phyloP scores from a whole-genome alignment of 1,284 basidiomycete genomes.

The Amylostereum chailletii region DNA sequence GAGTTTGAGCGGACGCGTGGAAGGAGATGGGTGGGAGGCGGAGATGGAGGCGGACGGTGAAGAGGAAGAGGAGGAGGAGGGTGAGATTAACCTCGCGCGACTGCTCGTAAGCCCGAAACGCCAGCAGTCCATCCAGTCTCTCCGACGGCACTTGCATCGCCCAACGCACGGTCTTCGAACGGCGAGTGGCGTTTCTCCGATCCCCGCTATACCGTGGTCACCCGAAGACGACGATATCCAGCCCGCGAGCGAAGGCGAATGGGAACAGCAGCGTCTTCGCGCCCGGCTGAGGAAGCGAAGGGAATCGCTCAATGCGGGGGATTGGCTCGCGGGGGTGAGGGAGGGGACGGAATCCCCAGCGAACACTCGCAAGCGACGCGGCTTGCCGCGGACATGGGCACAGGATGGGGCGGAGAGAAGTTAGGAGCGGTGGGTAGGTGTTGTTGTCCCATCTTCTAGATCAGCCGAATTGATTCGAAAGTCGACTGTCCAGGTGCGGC shows the following conservation, averaged over 20 bases:
- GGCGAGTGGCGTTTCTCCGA: background rate
- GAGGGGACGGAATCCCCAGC: slow-evolving; percentile 17
- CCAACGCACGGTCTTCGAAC: background rate
- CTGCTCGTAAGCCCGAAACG: slow-evolving; percentile 64
- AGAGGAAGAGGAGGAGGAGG: slow-evolving; percentile 42
- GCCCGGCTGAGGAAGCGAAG: slow-evolving; percentile 4
- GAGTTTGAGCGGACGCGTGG: slow-evolving; percentile 28
- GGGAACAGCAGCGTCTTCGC: background rate
- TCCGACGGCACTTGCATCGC: slow-evolving; percentile 11
- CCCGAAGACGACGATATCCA: slow-evolving; percentile 4
- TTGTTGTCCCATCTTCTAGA: too few relatives aligned
- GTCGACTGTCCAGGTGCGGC: too few relatives aligned
- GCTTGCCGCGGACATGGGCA: background rate
- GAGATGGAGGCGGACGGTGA: slow-evolving; percentile 19
- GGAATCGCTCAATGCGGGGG: slow-evolving; percentile 11
- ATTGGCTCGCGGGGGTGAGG: slow-evolving; percentile 5
- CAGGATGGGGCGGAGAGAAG: background rate
- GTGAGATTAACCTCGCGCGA: slow-evolving; percentile 54
- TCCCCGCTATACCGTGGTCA: slow-evolving; percentile 1
- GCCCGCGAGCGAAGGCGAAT: background rate
- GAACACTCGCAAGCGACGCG: slow-evolving; percentile 5
- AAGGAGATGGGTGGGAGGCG: slow-evolving; percentile 29
- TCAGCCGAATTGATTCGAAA: too few relatives aligned
- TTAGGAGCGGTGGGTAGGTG: background rate
- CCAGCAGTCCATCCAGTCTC: slow-evolving; percentile 37